Evolutionary conservation across 768 basidiomycete genomes (phyloP).

Genomic region (Russula griseocarnosa): DNA sequence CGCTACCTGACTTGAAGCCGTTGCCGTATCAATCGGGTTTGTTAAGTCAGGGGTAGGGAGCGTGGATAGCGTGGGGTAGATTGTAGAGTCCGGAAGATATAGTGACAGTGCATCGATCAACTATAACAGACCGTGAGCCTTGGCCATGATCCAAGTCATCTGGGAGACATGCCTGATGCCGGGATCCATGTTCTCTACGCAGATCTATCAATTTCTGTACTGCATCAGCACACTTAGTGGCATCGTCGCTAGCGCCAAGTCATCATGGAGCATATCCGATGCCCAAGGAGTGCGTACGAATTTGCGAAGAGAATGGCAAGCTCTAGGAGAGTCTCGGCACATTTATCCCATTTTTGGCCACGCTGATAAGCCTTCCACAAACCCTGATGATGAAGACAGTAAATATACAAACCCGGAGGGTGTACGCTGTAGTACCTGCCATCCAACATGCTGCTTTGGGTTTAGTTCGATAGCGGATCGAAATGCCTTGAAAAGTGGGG

Average conservation of each 20-base stretch:
- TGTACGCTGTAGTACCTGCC: slow-evolving; percentile 58
- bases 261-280: neutral
- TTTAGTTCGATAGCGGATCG: slow-evolving; percentile 68
- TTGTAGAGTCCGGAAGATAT: slow-evolving; percentile 69
- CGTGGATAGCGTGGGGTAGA: slow-evolving; percentile 56
- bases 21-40: slow-evolving; percentile 60
- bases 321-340: slow-evolving; percentile 49
- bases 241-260: slow-evolving; percentile 42
- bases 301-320: slow-evolving; percentile 57
- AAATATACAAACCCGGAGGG: neutral
- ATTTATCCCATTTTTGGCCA: slow-evolving; percentile 53
- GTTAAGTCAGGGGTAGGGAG: slow-evolving; percentile 77
- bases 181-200: slow-evolving; percentile 56
- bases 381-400: slow-evolving; percentile 47
- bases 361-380: slow-evolving; percentile 69
- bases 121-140: slow-evolving; percentile 38
- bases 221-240: slow-evolving; percentile 71
- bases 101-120: slow-evolving; percentile 61
- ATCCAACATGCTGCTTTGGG: slow-evolving; percentile 69
- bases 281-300: slow-evolving; percentile 42
- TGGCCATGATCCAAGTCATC: neutral
- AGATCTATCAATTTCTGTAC: slow-evolving; percentile 73
- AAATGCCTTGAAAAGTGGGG: slow-evolving; percentile 57
- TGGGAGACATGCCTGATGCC: slow-evolving; percentile 46
- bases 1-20: slow-evolving; percentile 52